These are phyloP conservation scores for Neoscytalidium dimidiatum DNA, from an alignment of 2,329 filamentous ascomycete genomes.

Conservation along the genomic window DNA sequence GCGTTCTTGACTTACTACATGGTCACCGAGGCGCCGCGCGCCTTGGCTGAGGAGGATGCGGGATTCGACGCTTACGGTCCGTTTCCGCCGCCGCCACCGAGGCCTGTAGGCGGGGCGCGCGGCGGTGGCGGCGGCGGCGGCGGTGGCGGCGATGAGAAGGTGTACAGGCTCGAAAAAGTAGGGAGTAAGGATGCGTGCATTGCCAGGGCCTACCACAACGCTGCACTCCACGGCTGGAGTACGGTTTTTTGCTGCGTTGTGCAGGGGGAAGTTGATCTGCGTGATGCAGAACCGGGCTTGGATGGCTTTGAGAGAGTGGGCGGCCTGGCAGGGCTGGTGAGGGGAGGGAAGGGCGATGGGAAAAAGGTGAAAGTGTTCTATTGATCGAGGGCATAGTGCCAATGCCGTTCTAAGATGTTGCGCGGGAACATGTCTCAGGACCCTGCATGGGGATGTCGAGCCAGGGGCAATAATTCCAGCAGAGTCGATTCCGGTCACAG, in stretches of 20 bases:
- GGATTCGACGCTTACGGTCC: not conserved
- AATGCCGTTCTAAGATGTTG: no score
- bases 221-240: not conserved
- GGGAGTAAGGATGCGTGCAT: not conserved
- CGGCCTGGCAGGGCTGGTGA: not conserved
- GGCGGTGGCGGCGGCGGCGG: not conserved
- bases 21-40: constrained; percentile 6
- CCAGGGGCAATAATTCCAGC: no score
- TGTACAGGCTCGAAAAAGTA: constrained; percentile 7
- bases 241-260: constrained; percentile 8
- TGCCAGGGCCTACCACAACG: constrained; percentile 12
- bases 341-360: not conserved
- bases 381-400: not conserved
- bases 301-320: not conserved
- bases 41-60: not conserved
- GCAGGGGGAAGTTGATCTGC: not conserved
- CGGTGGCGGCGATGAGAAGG: not conserved
- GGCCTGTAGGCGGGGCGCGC: not conserved
- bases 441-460: not conserved
- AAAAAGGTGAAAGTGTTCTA: constrained; percentile 5
- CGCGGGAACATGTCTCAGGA: not conserved
- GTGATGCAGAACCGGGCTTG: not conserved
- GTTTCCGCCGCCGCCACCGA: not conserved
- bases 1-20: not conserved
- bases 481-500: no score